Conservation (phyloP, 768 basidiomycete genomes). For the Mycena rebaudengoi region DNA sequence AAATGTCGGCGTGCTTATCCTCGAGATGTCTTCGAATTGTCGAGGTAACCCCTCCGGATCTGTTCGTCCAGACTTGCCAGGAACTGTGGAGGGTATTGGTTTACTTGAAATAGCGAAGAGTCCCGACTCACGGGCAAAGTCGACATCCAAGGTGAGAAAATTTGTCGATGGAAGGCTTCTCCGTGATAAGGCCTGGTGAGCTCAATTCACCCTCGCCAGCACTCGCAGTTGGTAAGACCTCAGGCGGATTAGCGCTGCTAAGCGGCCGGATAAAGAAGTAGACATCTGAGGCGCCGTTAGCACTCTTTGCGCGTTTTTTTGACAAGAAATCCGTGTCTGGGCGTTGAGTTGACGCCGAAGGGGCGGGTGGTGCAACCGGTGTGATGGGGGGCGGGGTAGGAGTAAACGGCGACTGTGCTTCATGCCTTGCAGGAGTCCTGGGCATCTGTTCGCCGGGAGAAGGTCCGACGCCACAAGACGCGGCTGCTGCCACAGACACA, state of each 20-base stretch:
- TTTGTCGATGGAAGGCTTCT: neutral
- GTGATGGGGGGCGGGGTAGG: neutral
- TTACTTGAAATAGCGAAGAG: neutral
- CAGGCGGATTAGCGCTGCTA: neutral
- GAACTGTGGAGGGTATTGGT: neutral
- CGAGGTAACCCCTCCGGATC: conserved; percentile 26
- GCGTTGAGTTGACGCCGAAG: neutral
- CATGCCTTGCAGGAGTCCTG: neutral
- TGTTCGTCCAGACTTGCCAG: conserved; percentile 28
- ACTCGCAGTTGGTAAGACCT: neutral
- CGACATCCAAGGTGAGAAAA: conserved; percentile 2
- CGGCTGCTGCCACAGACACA: neutral
- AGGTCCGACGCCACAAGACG: neutral
- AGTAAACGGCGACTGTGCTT: neutral
- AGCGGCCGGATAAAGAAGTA: conserved; percentile 7
- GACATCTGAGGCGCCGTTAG: conserved; percentile 2
- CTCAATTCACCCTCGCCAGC: neutral
- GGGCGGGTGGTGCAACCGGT: neutral
- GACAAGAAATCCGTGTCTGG: neutral
- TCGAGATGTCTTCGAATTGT: conserved; percentile 35
- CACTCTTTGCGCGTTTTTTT: neutral
- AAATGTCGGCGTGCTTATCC: conserved; percentile 25
- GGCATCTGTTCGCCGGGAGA: neutral
- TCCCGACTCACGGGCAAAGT: neutral
- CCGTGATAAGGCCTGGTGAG: neutral